phyloP scores from a whole-genome alignment of 1,139 yeast genomes.

The Suhomyces anneliseae region DNA sequence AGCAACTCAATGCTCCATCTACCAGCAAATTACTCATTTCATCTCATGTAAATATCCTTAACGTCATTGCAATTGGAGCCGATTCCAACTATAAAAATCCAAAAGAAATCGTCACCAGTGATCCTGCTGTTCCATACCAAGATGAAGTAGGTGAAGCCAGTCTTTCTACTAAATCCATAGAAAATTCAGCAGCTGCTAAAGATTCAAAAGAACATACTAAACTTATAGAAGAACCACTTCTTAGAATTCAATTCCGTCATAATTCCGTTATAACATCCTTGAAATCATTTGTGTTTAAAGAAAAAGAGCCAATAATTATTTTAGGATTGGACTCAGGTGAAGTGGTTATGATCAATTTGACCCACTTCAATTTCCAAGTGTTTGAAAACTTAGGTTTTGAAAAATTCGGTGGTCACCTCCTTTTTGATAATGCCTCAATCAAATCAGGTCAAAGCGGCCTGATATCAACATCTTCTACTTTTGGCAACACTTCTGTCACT shows the following conservation, averaged over 20 bases:
- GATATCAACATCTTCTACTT: slow-evolving; percentile 1
- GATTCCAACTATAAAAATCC: slow-evolving; percentile 25
- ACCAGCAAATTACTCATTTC: slow-evolving; percentile 31
- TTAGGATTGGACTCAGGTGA: slow-evolving; percentile 43
- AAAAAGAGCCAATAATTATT: slow-evolving; percentile 28
- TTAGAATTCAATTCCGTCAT: slow-evolving; percentile 32
- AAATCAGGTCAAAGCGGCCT: slow-evolving; percentile 9
- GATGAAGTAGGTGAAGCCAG: slow-evolving; percentile 10
- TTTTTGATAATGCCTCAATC: slow-evolving; percentile 13
- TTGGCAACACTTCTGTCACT: slow-evolving; percentile 28
- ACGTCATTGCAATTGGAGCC: slow-evolving; percentile 34
- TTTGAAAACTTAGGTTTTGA: slow-evolving; percentile 26
- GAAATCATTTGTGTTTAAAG: slow-evolving; percentile 23
- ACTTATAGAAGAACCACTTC: slow-evolving; percentile 34
- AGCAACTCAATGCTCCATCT: slow-evolving; percentile 19
- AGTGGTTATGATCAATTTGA: slow-evolving; percentile 30
- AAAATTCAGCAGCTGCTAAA: slow-evolving; percentile 2
- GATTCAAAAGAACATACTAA: slow-evolving; percentile 18
- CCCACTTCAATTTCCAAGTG: slow-evolving; percentile 27
- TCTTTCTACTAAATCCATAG: slow-evolving; percentile 1
- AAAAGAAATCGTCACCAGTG: slow-evolving; percentile 20
- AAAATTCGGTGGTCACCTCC: slow-evolving; percentile 5
- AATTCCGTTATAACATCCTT: slow-evolving; percentile 31
- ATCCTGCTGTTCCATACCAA: slow-evolving; percentile 24
- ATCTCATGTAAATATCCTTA: slow-evolving; percentile 38